Evolutionary conservation across 1,284 basidiomycete species (phyloP), one percentile per base, ranked within the genome.

Genomic region (Tylopilus sp.): DNA sequence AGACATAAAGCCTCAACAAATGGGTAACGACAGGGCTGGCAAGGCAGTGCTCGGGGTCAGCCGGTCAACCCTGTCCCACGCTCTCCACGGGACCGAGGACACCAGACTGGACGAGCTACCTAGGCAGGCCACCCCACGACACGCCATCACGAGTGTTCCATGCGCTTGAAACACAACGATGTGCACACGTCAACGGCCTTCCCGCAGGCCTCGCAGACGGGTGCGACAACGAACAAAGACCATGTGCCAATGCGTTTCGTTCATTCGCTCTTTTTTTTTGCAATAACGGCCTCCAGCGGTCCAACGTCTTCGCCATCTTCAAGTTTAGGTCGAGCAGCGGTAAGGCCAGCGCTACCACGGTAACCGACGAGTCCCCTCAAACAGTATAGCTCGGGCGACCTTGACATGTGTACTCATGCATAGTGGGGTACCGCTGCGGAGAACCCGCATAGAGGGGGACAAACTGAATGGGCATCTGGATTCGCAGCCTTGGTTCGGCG

Each of bases 171-270:
- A 21, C 8, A n/a, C 3, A 24, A 35, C n/a, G 11, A 35, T 33
- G 41, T 24, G 2, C 43, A 15, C 21, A 35, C 5, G 17, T 42
- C 12, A 35, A 7, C n/a, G 12, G 21, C 21, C 35, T 20, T n/a
- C 17, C 20, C 1, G 8, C 43, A 54, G 57, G 44, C 48, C 26
- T 50, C 0, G 40, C 52, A 9, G 43, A 59, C 5, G 35, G 46
- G 84, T 88, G 86, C 62, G 76, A 82, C 60, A 87, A 87, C 65
- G 85, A 88, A 62, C 21, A 70, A 65, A 36, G 76, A 81, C 54
- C 80, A 77, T 51, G 83, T 84, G 57, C n/a, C n/a, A n/a, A n/a
- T n/a, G n/a, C n/a, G n/a, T n/a, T n/a, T n/a, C n/a, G n/a, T n/a
- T n/a, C n/a, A n/a, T n/a, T n/a, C n/a, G n/a, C n/a, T n/a, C n/a